Evolutionary conservation across 2,329 filamentous ascomycete genomes (phyloP), one percentile per base, ranked within the genome.

Genomic region (Colletotrichum paranaense): DNA sequence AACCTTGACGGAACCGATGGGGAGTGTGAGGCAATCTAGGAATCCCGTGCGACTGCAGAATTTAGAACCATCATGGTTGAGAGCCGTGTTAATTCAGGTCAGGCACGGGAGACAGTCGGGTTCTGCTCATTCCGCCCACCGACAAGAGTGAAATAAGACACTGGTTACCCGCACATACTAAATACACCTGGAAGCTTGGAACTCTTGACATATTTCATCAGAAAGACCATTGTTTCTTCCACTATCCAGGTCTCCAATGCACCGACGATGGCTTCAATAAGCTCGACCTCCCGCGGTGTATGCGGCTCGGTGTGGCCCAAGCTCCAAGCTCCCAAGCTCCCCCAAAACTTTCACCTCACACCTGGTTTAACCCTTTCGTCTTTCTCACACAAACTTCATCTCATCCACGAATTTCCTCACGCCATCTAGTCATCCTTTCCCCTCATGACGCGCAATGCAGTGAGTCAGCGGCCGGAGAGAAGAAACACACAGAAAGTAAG

Each of bases 221-320:
- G 19, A 49, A 4, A n/a, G 8, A 22, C 42, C 8, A 19, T n/a
- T 1, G 19, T 11, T 49, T 22, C 16, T n/a, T 22, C 38, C 38
- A 42, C 16, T 49, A n/a, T 22, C 7, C 42, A n/a, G 19, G 42
- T 8, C 19, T 49, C 19, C 19, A n/a, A 49, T 1, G 11, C 4
- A 49, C 42, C 19, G 7, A 49, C 42, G 42, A 49, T 22, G 19
- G 42, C 42, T 49, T 49, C 42, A 49, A 22, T 4, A 49, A 55
- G n/a, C 46, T 53, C 19, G 42, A 14, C n/a, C 16, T 22, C 3
- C 11, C 11, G 9, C 52, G 30, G 19, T 26, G 26, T 30, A 26
- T 55, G 8, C n/a, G n/a, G 22, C 53, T 32, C 56, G 11, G n/a
- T 38, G 63, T 67, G 68, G 68, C 63, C 68, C 68, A 71, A 71